Percentiles rank a stretch among this genome's conserved stretches.
phyloP scores from a whole-genome alignment of 129 eudicot species.

The Sambucus nigra region DNA sequence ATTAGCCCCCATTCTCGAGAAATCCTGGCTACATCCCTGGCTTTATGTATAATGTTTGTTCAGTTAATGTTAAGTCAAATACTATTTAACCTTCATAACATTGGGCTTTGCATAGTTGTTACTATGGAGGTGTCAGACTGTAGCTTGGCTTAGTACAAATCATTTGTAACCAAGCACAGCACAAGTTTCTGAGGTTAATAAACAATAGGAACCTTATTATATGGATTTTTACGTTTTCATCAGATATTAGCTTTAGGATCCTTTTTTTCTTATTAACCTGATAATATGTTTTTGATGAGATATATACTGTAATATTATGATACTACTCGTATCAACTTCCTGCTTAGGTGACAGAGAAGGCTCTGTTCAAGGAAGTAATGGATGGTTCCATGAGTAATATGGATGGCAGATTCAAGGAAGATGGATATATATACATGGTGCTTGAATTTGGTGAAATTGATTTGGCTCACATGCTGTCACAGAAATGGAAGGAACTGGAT shows the following conservation, averaged over 20 bases:
- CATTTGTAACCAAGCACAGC: too few species aligned
- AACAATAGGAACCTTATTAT: neutral
- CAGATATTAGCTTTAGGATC: neutral
- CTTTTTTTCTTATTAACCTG: neutral
- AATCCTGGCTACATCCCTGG: too few species aligned
- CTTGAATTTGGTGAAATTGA: conserved; percentile 98
- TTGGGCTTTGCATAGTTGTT: too few species aligned
- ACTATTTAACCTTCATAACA: too few species aligned
- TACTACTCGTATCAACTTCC: conserved; percentile 20
- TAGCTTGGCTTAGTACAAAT: too few species aligned
- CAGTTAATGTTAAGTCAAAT: too few species aligned
- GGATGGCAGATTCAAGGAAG: conserved; percentile 72
- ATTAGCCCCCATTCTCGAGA: too few species aligned
- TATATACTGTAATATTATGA: conserved; percentile 1
- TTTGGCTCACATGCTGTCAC: conserved; percentile 96
- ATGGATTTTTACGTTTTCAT: neutral
- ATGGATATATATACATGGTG: conserved; percentile 84
- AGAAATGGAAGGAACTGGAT: conserved; percentile 82
- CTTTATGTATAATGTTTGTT: too few species aligned
- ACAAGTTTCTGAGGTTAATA: too few species aligned
- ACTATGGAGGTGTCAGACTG: too few species aligned
- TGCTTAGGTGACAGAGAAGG: conserved; percentile 92
- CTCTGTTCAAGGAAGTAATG: conserved; percentile 72
- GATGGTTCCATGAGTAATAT: conserved; percentile 69
- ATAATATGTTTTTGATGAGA: too few species aligned